These are phyloP conservation scores for Phytopythium oedochilum DNA, from an alignment of 352 stramenopile genomes.

Conservation along the genomic window DNA sequence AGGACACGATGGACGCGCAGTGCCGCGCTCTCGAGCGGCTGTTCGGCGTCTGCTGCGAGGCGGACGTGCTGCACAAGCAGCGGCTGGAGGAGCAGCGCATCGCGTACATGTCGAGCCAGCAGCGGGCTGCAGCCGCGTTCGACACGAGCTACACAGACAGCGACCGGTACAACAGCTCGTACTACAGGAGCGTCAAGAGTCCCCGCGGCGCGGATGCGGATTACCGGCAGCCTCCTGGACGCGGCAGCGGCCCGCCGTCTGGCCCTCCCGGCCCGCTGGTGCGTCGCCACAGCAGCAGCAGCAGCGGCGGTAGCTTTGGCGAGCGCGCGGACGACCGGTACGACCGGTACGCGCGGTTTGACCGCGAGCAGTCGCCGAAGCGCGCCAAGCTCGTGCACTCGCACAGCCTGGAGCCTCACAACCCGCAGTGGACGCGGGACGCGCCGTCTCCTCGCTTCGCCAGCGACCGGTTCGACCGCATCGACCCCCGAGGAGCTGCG, in stretches of 20 bases:
- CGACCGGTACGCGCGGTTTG: constrained; percentile 17
- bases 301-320: constrained; percentile 13
- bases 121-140: not conserved
- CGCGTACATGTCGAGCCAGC: constrained; percentile 10
- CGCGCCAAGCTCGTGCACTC: constrained; percentile 57
- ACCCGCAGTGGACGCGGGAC: constrained; percentile 28
- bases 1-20: constrained; percentile 40
- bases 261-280: constrained; percentile 7
- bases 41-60: constrained; percentile 48
- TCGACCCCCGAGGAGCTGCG: not conserved
- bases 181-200: not conserved
- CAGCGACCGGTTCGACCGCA: constrained; percentile 5
- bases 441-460: constrained; percentile 17
- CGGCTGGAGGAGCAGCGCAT: constrained; percentile 44
- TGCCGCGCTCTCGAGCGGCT: constrained; percentile 40
- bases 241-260: not conserved
- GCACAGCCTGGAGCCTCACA: constrained; percentile 49
- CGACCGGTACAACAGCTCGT: constrained; percentile 19
- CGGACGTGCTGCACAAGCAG: constrained; percentile 45
- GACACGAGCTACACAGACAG: not conserved
- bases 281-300: constrained; percentile 42
- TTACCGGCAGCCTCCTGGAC: constrained; percentile 9
- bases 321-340: constrained; percentile 13
- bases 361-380: constrained; percentile 32
- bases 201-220: constrained; percentile 9